Percentiles rank a stretch among this genome's conserved stretches.
Conservation (phyloP, 257 asterid genomes). For the Henckelia pumila region DNA sequence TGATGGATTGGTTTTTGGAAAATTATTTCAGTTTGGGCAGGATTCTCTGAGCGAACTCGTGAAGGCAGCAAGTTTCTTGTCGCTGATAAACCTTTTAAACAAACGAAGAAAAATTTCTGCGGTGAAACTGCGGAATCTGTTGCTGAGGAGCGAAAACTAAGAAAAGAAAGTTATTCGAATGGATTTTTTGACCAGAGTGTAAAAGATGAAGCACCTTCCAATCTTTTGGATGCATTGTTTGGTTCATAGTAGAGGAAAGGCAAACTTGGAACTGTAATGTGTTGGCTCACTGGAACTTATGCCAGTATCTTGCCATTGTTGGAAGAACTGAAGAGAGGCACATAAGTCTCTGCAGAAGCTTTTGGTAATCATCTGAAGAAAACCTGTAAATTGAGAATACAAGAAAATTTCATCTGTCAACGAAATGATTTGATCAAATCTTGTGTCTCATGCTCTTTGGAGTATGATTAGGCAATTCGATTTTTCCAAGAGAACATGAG, state of each 20-base stretch:
- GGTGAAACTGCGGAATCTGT: constrained; percentile 72
- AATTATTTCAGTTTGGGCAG: constrained; percentile 82
- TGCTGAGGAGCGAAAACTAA: constrained; percentile 73
- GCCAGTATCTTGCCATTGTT: background rate
- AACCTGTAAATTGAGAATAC: background rate
- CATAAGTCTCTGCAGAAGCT: background rate
- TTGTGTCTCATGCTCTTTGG: background rate
- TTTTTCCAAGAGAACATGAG: background rate
- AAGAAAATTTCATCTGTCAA: background rate
- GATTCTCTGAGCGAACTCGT: constrained; percentile 87
- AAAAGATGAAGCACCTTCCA: constrained; percentile 58
- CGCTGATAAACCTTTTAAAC: constrained; percentile 69
- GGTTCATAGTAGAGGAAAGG: constrained; percentile 33
- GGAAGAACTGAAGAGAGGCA: background rate
- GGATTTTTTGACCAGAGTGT: constrained; percentile 56
- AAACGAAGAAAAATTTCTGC: constrained; percentile 46
- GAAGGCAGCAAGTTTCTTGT: constrained; percentile 90
- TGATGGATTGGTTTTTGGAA: constrained; percentile 1
- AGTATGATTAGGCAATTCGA: background rate
- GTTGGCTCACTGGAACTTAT: background rate
- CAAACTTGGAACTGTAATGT: background rate
- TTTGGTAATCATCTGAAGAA: background rate
- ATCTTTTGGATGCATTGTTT: constrained; percentile 69
- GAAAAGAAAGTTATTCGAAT: constrained; percentile 48
- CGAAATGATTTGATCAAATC: background rate